Percentiles rank a stretch among this genome's conserved stretches.
Evolutionary conservation across 2,329 filamentous ascomycete genomes (phyloP).

Genomic region (Aspergillus bombycis): DNA sequence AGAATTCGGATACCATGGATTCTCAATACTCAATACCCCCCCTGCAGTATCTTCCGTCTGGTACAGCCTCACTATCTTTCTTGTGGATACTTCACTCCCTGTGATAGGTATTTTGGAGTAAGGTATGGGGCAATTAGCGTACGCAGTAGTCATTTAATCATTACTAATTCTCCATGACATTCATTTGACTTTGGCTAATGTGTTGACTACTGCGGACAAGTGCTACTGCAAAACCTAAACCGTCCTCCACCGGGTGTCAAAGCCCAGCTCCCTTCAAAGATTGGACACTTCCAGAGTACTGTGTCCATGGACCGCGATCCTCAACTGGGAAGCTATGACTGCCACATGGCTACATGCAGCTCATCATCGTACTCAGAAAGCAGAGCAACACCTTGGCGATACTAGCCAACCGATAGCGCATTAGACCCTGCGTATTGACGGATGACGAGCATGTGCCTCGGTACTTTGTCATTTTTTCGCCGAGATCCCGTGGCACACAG

Average conservation of each 20-base stretch:
- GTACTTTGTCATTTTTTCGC: background rate
- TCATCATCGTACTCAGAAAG: background rate
- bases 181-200: conserved; percentile 1
- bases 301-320: background rate
- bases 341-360: background rate
- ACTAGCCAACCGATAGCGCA: background rate
- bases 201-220: background rate
- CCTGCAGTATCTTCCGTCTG: background rate
- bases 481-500: background rate
- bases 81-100: background rate
- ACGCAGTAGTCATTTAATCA: background rate
- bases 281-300: background rate
- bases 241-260: background rate
- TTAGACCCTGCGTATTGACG: background rate
- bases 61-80: background rate
- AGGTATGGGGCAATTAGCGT: background rate
- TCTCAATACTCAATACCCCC: too few species aligned
- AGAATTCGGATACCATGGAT: background rate
- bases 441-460: background rate
- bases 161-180: conserved; percentile 1
- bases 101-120: background rate
- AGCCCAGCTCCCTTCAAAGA: background rate
- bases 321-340: background rate
- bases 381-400: background rate
- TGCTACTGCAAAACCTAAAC: background rate